These are phyloP conservation scores for Venturia nashicola DNA, from an alignment of 2,329 filamentous ascomycete genomes.

Conservation along the genomic window DNA sequence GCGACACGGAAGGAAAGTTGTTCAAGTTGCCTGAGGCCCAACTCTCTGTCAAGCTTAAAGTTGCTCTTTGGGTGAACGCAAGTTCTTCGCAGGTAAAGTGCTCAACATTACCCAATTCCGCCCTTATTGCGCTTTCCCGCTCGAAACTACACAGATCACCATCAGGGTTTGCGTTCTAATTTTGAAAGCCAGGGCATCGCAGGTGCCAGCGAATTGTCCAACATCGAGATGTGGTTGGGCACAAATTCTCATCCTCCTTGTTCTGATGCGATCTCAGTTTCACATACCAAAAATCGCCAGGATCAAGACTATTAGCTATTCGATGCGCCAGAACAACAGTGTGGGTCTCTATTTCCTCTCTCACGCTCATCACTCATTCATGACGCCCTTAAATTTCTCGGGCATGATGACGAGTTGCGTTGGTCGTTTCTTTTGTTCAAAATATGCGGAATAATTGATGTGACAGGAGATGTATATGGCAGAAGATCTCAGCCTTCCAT, in stretches of 20 bases:
- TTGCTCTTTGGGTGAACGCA: background rate
- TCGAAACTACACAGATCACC: background rate
- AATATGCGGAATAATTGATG: background rate
- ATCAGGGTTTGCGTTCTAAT: background rate
- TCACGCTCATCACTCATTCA: background rate
- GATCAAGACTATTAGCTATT: background rate
- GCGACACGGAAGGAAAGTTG: background rate
- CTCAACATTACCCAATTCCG: background rate
- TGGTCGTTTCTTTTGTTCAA: background rate
- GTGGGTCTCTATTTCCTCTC: background rate
- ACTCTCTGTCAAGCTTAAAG: background rate
- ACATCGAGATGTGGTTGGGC: background rate
- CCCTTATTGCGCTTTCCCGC: background rate
- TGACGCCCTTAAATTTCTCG: background rate
- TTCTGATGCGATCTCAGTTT: constrained; percentile 6
- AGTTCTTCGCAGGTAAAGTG: background rate
- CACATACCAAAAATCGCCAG: background rate
- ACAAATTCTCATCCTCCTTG: background rate
- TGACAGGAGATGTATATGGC: background rate
- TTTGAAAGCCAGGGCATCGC: background rate
- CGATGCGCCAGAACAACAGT: background rate
- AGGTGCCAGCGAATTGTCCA: background rate
- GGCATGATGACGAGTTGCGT: background rate
- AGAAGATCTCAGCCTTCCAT: background rate
- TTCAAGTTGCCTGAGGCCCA: too few relatives aligned